Evolutionary conservation across 768 basidiomycete species (phyloP).

Genomic region (Russula dissimulans): DNA sequence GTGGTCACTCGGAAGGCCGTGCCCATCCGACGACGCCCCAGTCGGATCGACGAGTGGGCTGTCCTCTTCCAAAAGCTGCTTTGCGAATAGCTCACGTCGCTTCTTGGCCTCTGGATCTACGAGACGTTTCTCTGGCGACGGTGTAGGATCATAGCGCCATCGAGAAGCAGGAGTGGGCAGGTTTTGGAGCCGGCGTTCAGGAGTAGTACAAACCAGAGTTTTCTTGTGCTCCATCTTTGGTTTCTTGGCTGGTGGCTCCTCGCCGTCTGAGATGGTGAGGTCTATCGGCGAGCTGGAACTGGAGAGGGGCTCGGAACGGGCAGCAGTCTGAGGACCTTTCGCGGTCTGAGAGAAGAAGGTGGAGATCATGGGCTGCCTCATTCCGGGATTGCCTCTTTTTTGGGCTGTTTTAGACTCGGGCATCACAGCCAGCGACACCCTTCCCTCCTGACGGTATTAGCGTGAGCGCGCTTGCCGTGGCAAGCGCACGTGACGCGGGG

Average conservation of each 20-base stretch:
- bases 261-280: conserved; percentile 18
- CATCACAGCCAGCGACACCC: neutral
- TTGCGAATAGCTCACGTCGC: conserved; percentile 12
- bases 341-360: conserved; percentile 13
- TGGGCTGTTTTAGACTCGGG: neutral
- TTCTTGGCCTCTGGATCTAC: conserved; percentile 5
- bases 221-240: neutral
- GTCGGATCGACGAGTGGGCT: neutral
- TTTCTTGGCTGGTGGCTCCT: conserved; percentile 12
- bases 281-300: conserved; percentile 13
- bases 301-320: neutral
- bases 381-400: neutral
- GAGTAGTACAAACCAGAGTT: neutral
- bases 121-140: conserved; percentile 7
- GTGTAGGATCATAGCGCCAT: conserved; percentile 15
- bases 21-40: neutral
- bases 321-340: neutral
- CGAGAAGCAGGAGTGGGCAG: conserved; percentile 1
- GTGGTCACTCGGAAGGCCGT: neutral
- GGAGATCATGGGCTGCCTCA: conserved; percentile 17
- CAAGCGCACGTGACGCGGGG: neutral
- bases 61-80: conserved; percentile 11
- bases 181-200: neutral
- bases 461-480: no score
- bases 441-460: no score